Percentiles rank a stretch among this genome's conserved stretches.
Conservation (phyloP, 768 basidiomycete species). For the Pleurotus ostreatus region DNA sequence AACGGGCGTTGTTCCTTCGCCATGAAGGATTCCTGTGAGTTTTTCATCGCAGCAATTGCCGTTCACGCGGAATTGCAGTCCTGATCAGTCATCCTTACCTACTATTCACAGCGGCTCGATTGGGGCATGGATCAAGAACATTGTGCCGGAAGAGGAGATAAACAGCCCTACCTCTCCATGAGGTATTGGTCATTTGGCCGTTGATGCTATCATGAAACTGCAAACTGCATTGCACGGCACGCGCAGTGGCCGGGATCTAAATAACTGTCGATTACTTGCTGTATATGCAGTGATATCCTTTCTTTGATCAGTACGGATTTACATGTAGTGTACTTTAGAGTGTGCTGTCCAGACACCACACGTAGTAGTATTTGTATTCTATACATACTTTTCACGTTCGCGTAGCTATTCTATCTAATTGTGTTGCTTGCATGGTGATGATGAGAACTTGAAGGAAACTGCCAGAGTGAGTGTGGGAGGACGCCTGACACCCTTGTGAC, state of each 20-base stretch:
- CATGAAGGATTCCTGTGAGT: constrained; percentile 97
- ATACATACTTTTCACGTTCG: no score
- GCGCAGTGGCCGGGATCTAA: background rate
- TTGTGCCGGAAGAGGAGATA: constrained; percentile 44
- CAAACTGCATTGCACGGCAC: constrained; percentile 1
- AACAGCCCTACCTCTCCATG: background rate
- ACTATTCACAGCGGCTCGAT: constrained; percentile 67
- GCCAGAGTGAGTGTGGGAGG: no score
- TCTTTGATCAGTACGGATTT: background rate
- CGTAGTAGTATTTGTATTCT: background rate
- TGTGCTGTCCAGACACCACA: background rate
- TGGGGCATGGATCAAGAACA: constrained; percentile 98
- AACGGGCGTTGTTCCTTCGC: constrained; percentile 91
- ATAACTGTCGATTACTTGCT: background rate
- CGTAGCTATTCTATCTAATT: no score
- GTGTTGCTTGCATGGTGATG: no score
- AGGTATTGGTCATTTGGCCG: background rate
- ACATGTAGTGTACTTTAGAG: background rate
- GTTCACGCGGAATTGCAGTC: no score
- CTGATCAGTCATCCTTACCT: no score
- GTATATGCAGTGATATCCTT: no score
- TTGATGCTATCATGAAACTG: constrained; percentile 5
- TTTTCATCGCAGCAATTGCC: constrained; percentile 10
- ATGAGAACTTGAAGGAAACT: no score
- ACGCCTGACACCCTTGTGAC: no score